A percentile compares a stretch with the other conserved stretches of the same genome.
phyloP scores from a whole-genome alignment of 1,139 yeast genomes.

The Yamadazyma conglobata region DNA sequence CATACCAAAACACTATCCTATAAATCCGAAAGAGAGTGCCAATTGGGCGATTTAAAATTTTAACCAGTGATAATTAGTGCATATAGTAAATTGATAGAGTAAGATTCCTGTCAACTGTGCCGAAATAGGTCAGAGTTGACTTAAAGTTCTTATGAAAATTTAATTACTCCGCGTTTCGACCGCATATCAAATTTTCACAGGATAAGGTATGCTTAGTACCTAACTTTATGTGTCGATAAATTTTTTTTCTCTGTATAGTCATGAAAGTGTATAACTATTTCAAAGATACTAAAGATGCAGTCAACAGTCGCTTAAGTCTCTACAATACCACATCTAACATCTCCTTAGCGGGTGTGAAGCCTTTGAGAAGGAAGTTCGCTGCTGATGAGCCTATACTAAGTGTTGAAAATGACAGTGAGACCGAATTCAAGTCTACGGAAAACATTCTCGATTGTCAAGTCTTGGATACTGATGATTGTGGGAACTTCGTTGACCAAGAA shows the following conservation, averaged over 20 bases:
- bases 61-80: too few relatives aligned
- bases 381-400: constrained; percentile 19
- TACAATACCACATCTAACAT: constrained; percentile 26
- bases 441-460: constrained; percentile 29
- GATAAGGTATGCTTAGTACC: constrained; percentile 1
- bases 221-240: constrained; percentile 1
- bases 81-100: too few relatives aligned
- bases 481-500: constrained; percentile 56
- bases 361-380: constrained; percentile 24
- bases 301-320: constrained; percentile 29
- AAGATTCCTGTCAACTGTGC: too few relatives aligned
- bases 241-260: neutral
- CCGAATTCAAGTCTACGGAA: too few relatives aligned
- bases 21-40: too few relatives aligned
- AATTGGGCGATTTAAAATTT: too few relatives aligned
- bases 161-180: constrained; percentile 10
- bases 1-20: too few relatives aligned
- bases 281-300: constrained; percentile 28
- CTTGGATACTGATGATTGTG: constrained; percentile 37
- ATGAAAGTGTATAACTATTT: constrained; percentile 20
- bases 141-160: too few relatives aligned
- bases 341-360: constrained; percentile 26
- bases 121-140: too few relatives aligned
- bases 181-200: constrained; percentile 7
- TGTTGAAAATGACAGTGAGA: constrained; percentile 8